Base-by-base conservation (phyloP, 148 eudicot genomes). In the Camellia sinensis region DNA sequence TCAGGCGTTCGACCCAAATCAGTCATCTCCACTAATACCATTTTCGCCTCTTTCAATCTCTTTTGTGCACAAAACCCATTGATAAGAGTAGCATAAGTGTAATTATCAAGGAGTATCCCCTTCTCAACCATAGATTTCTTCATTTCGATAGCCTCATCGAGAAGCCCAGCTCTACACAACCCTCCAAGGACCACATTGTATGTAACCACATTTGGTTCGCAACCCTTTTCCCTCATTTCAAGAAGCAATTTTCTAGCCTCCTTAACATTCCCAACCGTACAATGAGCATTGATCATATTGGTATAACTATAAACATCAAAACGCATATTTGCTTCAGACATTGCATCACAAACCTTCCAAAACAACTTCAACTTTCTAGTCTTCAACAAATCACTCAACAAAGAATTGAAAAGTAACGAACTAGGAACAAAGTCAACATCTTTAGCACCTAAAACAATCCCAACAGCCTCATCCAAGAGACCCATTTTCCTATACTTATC, bases 151-250 rank as follows among this genome's bases (percentile, higher is more conserved):
- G 97, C 97, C 81, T 95, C 97, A 64, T 93, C 84, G 60, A 95
- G 54, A 63, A 81, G 86, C 68, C 91, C 84, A 11, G 80, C 77
- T 68, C 84, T 87, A 72, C 96, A 90, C 87, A 95, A 81, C 56
- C 98, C 97, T 72, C 86, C 87, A 78, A 95, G 87, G 74, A 90
- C 84, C 71, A 92, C 89, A 88, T 95, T 95, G 65, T 92, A 90
- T 44, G 97, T 92, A 43, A 92, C 84, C 63, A 77, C 48, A 86
- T 91, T 92, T 3, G 97, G 97, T 60, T 62, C 79, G 83, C 90
- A 89, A 59, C 93, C 94, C 41, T 87, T 93, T 50, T 77, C 82
- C 46, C 73, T 89, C 98, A 95, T 95, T 82, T 89, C 90, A 22
- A 19, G 46, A 78, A 95, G 83, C 50, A 92, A 70, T 74, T 70